Percentiles rank a stretch among this genome's conserved stretches.
These are phyloP conservation scores for Macaranga tanarius DNA, from an alignment of 441 rosid genomes.

Conservation along the genomic window DNA sequence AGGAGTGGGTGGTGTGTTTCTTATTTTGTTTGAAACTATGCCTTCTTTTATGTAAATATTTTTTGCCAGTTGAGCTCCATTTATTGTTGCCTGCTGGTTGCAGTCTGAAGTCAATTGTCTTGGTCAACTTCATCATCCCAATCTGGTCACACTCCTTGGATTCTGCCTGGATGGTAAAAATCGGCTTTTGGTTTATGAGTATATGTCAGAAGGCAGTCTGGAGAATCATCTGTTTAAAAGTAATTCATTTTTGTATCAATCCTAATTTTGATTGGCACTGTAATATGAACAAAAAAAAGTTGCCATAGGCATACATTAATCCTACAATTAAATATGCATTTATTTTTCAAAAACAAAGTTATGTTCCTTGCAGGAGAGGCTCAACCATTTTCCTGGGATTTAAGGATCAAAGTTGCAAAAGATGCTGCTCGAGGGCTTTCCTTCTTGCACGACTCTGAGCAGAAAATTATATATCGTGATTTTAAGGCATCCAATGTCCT, in stretches of 20 bases:
- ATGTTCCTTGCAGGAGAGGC: conserved; percentile 31
- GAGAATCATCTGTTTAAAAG: conserved; percentile 80
- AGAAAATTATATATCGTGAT: conserved; percentile 69
- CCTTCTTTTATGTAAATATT: conserved; percentile 1
- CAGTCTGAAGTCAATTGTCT: conserved; percentile 82
- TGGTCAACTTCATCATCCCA: conserved; percentile 67
- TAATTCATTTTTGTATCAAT: conserved; percentile 26
- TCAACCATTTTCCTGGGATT: conserved; percentile 54
- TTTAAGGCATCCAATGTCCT: conserved; percentile 73
- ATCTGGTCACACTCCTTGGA: conserved; percentile 76
- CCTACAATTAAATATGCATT: background rate
- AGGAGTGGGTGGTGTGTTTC: conserved; percentile 76
- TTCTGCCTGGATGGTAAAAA: conserved; percentile 78
- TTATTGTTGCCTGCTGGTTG: conserved; percentile 8
- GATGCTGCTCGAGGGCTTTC: conserved; percentile 68
- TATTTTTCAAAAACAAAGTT: background rate
- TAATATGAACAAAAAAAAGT: background rate
- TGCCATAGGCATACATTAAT: background rate
- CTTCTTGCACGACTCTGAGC: conserved; percentile 59
- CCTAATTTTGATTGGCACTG: background rate
- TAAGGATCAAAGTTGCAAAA: conserved; percentile 56
- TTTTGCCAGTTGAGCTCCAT: conserved; percentile 15
- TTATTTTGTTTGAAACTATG: background rate
- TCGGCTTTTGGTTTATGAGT: conserved; percentile 79
- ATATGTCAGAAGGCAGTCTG: conserved; percentile 80